Base-by-base conservation (phyloP, 2,329 filamentous ascomycete species). In the Clonostachys byssicola region DNA sequence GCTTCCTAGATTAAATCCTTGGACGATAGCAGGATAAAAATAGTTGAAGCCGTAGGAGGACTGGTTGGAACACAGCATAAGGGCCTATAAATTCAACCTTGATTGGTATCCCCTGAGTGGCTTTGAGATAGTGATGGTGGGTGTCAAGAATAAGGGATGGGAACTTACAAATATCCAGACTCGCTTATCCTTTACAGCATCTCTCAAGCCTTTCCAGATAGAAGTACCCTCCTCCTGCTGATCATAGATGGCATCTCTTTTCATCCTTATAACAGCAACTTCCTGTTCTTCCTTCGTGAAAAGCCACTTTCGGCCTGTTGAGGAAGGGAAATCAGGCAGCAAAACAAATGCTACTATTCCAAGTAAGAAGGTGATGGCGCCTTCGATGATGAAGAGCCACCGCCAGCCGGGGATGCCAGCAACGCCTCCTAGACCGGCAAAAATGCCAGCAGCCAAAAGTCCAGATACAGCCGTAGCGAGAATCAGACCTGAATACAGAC, bases 321-420 rank as follows among this genome's bases (percentile, higher is more conserved):
- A 42, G 14, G 40, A 45, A 4, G 52, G 50, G 16, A 49, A 56
- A n/a, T 57, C 54, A 6, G 52, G 50, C 12, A 56, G 48, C 5
- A 56, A 12, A 23, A 53, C 38, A 14, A 54, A 44, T 1, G 49
- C 49, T n/a, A 52, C 10, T 1, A 55, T 13, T 5, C 52, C 58
- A 10, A 52, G 42, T 3, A 48, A 33, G 20, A 57, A 50, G 34
- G 50, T 59, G 10, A 54, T 70, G 3, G 71, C 66, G 8, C 83
- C 83, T 57, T 86, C 81, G 18, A 86, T 77, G 41, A 86, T 83
- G 62, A 85, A 86, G 0, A 85, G 67, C 81, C 78, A 83, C 8
- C 77, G 65, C 82, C 82, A 87, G 4, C 81, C 81, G 2, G 69
- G 74, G 2, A 84, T 62, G 2, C 81, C 83, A 12, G 62, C 61